Evolutionary conservation across 2,329 filamentous ascomycete species (phyloP), one percentile per base, ranked within the genome.

Genomic region (Aspergillus clavatus): DNA sequence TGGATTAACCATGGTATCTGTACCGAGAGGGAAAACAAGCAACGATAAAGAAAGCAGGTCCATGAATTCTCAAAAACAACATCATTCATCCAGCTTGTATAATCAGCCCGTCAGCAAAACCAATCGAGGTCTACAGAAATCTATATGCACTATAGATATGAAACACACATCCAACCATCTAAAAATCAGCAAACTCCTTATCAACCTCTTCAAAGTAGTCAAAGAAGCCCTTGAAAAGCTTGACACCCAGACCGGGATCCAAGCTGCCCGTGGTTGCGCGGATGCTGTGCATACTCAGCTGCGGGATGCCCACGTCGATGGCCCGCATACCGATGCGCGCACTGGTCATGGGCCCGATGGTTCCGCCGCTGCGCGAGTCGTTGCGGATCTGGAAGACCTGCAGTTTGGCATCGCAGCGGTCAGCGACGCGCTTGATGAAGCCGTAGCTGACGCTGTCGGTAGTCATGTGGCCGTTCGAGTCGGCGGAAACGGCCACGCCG

Each of bases 351-450:
- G 93, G 93, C 0, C 93, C 93, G n/a, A 97, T 89, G 0, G 93
- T 98, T 12, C 93, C 93, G 23, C 93, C 93, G 60, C 83, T 88
- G 43, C 91, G 77, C 7, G 80, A 85, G 69, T 97, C 93, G 64
- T 97, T 98, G 46, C 93, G 76, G 65, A 97, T 97, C 76, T 95
- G 89, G 77, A 97, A 97, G 5, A 86, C 75, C 70, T 97, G 93
- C 43, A 94, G 76, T 38, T 78, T 81, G 45, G 81, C 81, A 40
- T 75, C 87, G 50, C 76, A 79, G 47, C 87, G 82, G 55, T 89
- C 83, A 6, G 89, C 90, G 29, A 94, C 80, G 21, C 87, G 80
- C 55, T 84, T 81, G 27, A 97, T 73, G 48, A 97, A 80, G 4
- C 89, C 83, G 3, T 87, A 87, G 8, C 87, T 93, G 14, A 95